Base-by-base conservation (phyloP, 2,329 filamentous ascomycete genomes). In the Bipolaris sorokiniana region DNA sequence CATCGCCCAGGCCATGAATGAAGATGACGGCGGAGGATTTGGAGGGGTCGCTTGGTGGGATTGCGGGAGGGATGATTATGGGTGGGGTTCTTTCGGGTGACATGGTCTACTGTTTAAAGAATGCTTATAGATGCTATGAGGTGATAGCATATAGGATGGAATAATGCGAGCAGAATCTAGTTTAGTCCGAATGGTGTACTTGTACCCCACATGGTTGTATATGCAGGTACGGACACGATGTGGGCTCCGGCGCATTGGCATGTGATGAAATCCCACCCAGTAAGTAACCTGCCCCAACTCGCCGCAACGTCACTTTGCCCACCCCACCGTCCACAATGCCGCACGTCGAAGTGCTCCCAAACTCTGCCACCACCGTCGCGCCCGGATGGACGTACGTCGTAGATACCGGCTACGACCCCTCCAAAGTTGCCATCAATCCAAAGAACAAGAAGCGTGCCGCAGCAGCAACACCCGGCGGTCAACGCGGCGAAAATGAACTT, bases 311-410 rank as follows among this genome's bases (percentile, higher is more conserved):
- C 22, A 37, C 23, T 31, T 9, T 41, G 41, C 51, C 36, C 54
- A 53, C 31, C 41, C 58, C 34, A 49, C 47, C 48, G 48, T 42
- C 41, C 48, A 65, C 61, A 41, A 88, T 88, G 83, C 85, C 85
- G 65, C 89, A 90, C 68, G 91, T 98, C 68, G 88, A 96, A 77
- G 89, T 96, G 67, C 81, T 97, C 55, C 90, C 91, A 34, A 80
- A 79, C 56, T 87, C 86, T 70, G 87, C 86, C 59, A 87, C 87
- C 15, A 85, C 86, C 42, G 81, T 84, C 42, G 90, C 91, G 1
- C 92, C 94, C 1, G 94, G 94, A 70, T 98, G 92, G 90, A 92
- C 92, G 11, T 97, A 97, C 74, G 91, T 97, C 1, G 88, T 92
- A 28, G 91, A 97, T 72, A 88, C 85, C 15, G 73, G 84, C 76